A percentile compares a stretch with the other conserved stretches of the same genome.
Conservation (phyloP, 2,329 filamentous ascomycete genomes). For the Diaporthe australafricana region DNA sequence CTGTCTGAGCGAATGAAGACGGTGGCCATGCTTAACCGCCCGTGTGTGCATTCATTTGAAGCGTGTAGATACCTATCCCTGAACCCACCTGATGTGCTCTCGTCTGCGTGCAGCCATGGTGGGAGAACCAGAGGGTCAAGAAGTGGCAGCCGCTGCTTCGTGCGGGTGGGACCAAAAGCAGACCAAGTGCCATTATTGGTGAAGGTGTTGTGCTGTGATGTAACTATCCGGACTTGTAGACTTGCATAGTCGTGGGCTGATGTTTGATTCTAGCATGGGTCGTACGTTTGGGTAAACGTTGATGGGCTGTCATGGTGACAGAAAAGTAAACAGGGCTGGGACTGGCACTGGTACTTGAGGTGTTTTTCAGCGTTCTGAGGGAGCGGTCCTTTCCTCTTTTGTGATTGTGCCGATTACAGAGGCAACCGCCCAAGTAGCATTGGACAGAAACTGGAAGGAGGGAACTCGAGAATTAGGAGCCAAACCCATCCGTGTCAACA, state of each 20-base stretch:
- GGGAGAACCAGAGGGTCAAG: too few species aligned
- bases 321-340: not conserved
- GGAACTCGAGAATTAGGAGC: too few species aligned
- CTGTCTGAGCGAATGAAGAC: not conserved
- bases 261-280: not conserved
- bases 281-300: not conserved
- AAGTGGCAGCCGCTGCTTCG: not conserved
- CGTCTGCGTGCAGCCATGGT: not conserved
- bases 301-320: not conserved
- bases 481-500: not conserved
- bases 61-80: slow-evolving; percentile 12
- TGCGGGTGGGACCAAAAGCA: too few species aligned
- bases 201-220: not conserved
- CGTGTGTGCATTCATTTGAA: not conserved
- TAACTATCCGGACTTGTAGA: too few species aligned
- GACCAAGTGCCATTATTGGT: not conserved
- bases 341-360: not conserved
- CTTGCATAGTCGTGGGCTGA: not conserved
- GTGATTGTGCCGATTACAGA: not conserved
- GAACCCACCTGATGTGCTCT: not conserved
- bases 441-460: not conserved
- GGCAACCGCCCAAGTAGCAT: not conserved
- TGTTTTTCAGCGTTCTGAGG: too few species aligned
- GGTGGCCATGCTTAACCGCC: not conserved
- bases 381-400: not conserved